Evolutionary conservation across 1,284 basidiomycete species (phyloP).

Genomic region (Lignosus rhinocerotis): DNA sequence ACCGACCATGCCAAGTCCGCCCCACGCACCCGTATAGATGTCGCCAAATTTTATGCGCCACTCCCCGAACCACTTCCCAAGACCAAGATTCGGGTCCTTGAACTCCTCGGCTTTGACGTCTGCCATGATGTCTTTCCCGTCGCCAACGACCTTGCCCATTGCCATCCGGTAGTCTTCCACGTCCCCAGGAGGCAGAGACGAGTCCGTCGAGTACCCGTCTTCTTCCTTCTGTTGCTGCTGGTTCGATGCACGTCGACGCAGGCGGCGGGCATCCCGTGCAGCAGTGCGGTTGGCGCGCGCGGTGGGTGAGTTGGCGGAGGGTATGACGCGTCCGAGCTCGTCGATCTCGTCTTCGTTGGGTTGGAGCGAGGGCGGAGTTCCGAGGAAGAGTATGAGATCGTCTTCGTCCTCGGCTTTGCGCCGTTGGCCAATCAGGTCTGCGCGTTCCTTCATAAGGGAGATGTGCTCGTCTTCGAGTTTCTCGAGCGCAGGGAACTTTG

Average conservation of each 20-base stretch:
- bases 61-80: conserved; percentile 70
- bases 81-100: conserved; percentile 74
- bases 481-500: conserved; percentile 80
- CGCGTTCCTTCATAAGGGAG: conserved; percentile 75
- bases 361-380: conserved; percentile 44
- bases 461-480: conserved; percentile 82
- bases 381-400: conserved; percentile 78
- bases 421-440: conserved; percentile 66
- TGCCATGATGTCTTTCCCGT: conserved; percentile 62
- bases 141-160: conserved; percentile 51
- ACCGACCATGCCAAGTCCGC: conserved; percentile 84
- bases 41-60: conserved; percentile 82
- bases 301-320: conserved; percentile 45
- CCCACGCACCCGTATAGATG: conserved; percentile 87
- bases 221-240: conserved; percentile 34
- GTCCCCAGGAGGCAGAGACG: conserved; percentile 66
- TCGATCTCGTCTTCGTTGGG: conserved; percentile 52
- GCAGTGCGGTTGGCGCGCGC: conserved; percentile 53
- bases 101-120: conserved; percentile 92
- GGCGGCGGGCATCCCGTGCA: conserved; percentile 52
- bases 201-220: conserved; percentile 88
- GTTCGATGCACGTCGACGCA: conserved; percentile 38
- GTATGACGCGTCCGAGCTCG: conserved; percentile 61
- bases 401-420: conserved; percentile 78
- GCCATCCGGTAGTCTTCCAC: conserved; percentile 72